These are phyloP conservation scores for Senna tora DNA, from an alignment of 306 rosid species.

Conservation along the genomic window DNA sequence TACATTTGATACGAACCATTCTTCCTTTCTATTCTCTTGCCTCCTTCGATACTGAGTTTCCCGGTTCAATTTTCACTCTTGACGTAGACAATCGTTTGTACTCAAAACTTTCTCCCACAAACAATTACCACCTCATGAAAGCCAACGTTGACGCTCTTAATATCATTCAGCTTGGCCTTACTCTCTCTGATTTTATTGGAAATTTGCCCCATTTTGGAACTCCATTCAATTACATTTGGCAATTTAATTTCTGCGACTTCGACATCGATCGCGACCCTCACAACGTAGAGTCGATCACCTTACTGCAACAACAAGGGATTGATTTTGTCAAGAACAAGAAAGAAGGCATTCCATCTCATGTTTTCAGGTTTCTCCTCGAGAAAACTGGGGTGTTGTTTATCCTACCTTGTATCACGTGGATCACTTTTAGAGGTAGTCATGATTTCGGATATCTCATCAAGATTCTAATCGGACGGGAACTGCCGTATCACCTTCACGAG, in stretches of 20 bases:
- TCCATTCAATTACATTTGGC: conserved; percentile 12
- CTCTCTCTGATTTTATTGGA: neutral
- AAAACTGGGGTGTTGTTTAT: conserved; percentile 16
- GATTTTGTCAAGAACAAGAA: conserved; percentile 12
- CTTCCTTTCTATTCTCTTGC: neutral
- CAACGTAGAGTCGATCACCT: neutral
- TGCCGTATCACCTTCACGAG: neutral
- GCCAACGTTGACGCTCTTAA: conserved; percentile 2
- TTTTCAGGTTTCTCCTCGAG: neutral
- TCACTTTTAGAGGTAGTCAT: conserved; percentile 18
- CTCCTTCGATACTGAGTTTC: conserved; percentile 34
- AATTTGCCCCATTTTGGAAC: conserved; percentile 23
- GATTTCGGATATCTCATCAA: conserved; percentile 31
- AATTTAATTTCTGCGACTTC: no score
- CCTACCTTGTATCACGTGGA: neutral
- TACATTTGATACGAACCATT: neutral
- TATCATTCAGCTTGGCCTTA: conserved; percentile 24
- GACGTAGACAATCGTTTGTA: neutral
- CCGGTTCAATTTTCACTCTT: conserved; percentile 10
- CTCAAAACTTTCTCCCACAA: neutral
- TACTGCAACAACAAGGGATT: conserved; percentile 28
- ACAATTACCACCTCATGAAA: neutral
- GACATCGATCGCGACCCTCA: neutral
- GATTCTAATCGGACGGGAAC: neutral
- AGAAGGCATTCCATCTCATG: conserved; percentile 5